A percentile compares a stretch with the other conserved stretches of the same genome.
Evolutionary conservation across 1,284 basidiomycete genomes (phyloP).

Genomic region (Ganoderma boninense): DNA sequence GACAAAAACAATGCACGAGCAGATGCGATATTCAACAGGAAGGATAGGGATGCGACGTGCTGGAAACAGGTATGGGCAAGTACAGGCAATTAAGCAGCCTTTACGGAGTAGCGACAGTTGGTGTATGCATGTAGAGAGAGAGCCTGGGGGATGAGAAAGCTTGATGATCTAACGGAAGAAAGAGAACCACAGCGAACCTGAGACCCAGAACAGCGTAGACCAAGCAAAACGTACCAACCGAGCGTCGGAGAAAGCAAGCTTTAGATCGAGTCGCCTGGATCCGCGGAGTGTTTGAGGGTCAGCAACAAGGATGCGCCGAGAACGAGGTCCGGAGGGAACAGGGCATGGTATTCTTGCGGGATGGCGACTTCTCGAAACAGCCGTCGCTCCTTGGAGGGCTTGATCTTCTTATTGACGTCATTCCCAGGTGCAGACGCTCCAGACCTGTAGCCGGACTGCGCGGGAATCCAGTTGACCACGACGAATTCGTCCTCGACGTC

Average conservation of each 20-base stretch:
- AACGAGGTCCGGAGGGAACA: constrained; percentile 46
- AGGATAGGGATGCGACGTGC: constrained; percentile 23
- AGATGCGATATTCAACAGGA: background rate
- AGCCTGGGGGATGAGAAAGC: background rate
- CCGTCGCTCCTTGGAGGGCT: background rate
- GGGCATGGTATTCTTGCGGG: constrained; percentile 35
- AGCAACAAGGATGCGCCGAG: constrained; percentile 52
- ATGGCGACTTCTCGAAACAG: constrained; percentile 27
- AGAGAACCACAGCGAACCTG: background rate
- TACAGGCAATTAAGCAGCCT: background rate
- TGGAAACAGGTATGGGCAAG: background rate
- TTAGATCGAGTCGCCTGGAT: background rate
- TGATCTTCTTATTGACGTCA: background rate
- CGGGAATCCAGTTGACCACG: background rate
- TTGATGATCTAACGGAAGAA: no score
- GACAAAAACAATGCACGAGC: constrained; percentile 8
- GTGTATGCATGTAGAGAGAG: background rate
- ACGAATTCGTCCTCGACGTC: constrained; percentile 24
- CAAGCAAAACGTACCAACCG: background rate
- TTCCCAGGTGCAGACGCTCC: background rate
- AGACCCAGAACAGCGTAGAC: background rate
- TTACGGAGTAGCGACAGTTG: constrained; percentile 5
- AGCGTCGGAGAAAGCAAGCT: constrained; percentile 5
- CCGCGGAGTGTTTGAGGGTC: constrained; percentile 47
- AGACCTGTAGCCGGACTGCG: no score